Percentiles rank a stretch among this genome's conserved stretches.
Evolutionary conservation across 257 asterid genomes (phyloP).

Genomic region (Capsicum baccatum): DNA sequence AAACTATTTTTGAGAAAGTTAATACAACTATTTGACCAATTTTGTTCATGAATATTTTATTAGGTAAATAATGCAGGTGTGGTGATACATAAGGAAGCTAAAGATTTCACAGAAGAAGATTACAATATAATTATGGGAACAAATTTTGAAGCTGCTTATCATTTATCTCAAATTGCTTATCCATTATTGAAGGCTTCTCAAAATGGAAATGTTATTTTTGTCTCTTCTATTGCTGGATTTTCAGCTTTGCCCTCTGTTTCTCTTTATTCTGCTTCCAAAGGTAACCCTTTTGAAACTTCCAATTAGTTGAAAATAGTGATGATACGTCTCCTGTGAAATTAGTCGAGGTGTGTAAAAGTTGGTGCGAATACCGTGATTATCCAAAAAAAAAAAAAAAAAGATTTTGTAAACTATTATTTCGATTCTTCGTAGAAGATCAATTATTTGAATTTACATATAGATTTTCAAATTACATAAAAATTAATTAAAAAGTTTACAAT

Average conservation of each 20-base stretch:
- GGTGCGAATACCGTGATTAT: no score
- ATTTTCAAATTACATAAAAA: no score
- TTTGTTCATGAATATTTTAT: neutral
- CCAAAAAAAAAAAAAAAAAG: no score
- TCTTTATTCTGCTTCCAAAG: constrained; percentile 52
- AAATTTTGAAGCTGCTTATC: constrained; percentile 51
- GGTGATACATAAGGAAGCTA: neutral
- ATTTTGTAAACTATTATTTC: no score
- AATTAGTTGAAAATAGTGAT: no score
- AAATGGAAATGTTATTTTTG: constrained; percentile 51
- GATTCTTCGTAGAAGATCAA: no score
- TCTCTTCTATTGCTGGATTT: constrained; percentile 51
- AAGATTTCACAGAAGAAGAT: constrained; percentile 26
- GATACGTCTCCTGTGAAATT: no score
- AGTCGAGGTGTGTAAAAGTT: no score
- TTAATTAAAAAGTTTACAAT: no score
- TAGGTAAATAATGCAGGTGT: constrained; percentile 21
- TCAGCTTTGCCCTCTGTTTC: constrained; percentile 41
- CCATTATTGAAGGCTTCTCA: constrained; percentile 52
- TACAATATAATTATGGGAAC: constrained; percentile 46
- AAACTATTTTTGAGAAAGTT: no score
- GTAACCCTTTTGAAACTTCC: neutral
- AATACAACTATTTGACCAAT: no score
- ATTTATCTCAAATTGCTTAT: constrained; percentile 55
- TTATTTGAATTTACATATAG: no score